phyloP scores from a whole-genome alignment of 2,329 filamentous ascomycete species.

The Fusarium scirpi region DNA sequence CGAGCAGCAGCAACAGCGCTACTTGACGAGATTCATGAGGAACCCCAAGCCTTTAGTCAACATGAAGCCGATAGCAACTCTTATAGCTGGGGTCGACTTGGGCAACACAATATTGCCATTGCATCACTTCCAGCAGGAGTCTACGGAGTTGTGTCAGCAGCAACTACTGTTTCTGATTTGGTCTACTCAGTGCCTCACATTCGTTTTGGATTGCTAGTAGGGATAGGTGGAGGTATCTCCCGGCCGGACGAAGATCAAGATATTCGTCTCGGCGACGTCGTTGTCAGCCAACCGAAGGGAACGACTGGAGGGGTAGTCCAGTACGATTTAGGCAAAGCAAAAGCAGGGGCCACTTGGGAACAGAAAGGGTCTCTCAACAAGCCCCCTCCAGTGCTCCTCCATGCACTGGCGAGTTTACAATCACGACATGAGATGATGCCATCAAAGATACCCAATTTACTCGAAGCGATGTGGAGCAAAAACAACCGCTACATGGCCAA shows the following conservation, averaged over 20 bases:
- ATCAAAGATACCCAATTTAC: neutral
- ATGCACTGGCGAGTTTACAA: slow-evolving; percentile 21
- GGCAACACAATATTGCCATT: slow-evolving; percentile 47
- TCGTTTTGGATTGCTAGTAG: slow-evolving; percentile 39
- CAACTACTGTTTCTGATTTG: slow-evolving; percentile 21
- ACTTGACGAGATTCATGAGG: slow-evolving; percentile 42
- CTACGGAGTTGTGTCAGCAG: slow-evolving; percentile 28
- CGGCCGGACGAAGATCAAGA: slow-evolving; percentile 13
- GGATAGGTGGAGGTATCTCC: slow-evolving; percentile 58
- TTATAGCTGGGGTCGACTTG: slow-evolving; percentile 45
- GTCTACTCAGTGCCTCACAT: slow-evolving; percentile 35
- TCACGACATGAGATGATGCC: slow-evolving; percentile 16
- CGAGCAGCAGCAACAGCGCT: slow-evolving; percentile 42
- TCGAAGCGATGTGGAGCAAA: neutral
- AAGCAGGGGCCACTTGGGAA: neutral
- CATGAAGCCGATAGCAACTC: slow-evolving; percentile 41
- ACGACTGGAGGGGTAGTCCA: slow-evolving; percentile 38
- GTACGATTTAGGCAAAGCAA: slow-evolving; percentile 43
- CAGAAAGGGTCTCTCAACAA: slow-evolving; percentile 15
- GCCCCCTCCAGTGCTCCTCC: slow-evolving; percentile 24
- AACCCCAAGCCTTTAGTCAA: slow-evolving; percentile 12
- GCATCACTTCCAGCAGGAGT: slow-evolving; percentile 38
- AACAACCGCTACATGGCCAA: slow-evolving; percentile 15
- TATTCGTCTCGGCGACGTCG: slow-evolving; percentile 47
- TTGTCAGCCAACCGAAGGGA: slow-evolving; percentile 41